Conservation (phyloP, 108 stramenopile genomes). For the Skeletonema costatum region DNA sequence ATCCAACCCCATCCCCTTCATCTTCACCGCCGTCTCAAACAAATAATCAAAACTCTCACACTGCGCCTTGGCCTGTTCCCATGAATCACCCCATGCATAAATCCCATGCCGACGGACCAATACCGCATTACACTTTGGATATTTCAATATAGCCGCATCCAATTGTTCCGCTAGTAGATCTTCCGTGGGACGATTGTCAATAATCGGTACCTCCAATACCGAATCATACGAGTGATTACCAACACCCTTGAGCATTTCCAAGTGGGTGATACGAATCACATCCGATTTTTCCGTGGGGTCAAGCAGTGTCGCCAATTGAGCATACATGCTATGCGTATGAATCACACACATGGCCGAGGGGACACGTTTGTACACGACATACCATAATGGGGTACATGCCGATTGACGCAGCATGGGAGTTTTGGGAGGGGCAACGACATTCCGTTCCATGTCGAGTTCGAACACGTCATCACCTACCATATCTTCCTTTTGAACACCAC, state of each 20-base stretch:
- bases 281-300: slow-evolving; percentile 66
- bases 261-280: slow-evolving; percentile 80
- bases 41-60: slow-evolving; percentile 96
- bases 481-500: slow-evolving; percentile 96
- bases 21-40: slow-evolving; percentile 78
- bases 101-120: slow-evolving; percentile 94
- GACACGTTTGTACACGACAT: slow-evolving; percentile 77
- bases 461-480: slow-evolving; percentile 94
- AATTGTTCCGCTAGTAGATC: slow-evolving; percentile 87
- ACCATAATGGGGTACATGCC: slow-evolving; percentile 92
- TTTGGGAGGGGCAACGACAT: slow-evolving; percentile 61
- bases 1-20: slow-evolving; percentile 82
- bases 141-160: slow-evolving; percentile 66
- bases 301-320: slow-evolving; percentile 88
- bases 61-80: slow-evolving; percentile 97
- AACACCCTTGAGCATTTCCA: slow-evolving; percentile 98
- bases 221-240: slow-evolving; percentile 90
- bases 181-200: slow-evolving; percentile 96
- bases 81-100: slow-evolving; percentile 96
- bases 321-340: slow-evolving; percentile 89
- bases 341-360: slow-evolving; percentile 77
- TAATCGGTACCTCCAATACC: slow-evolving; percentile 92
- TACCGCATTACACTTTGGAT: slow-evolving; percentile 91
- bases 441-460: slow-evolving; percentile 72
- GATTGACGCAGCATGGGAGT: slow-evolving; percentile 77